Percentiles rank a stretch among this genome's conserved stretches.
phyloP scores from a whole-genome alignment of 257 asterid genomes.

The Solanum sparsipilum region DNA sequence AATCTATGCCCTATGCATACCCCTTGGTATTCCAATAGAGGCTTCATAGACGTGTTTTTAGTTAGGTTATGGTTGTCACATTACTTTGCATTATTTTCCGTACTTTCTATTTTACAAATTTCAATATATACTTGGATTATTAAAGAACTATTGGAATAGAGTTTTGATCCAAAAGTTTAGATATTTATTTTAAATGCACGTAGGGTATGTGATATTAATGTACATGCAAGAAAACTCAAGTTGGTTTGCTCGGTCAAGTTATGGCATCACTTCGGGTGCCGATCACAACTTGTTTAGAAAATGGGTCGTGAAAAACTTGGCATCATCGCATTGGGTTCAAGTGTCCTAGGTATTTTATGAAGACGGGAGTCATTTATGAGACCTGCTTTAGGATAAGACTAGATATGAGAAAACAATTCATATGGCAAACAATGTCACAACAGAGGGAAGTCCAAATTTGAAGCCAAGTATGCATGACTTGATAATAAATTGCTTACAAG shows the following conservation, averaged over 20 bases:
- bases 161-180: too few relatives aligned
- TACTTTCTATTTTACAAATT: neutral
- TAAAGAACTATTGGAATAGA: neutral
- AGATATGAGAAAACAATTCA: neutral
- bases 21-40: neutral
- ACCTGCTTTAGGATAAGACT: neutral
- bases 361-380: neutral
- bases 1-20: neutral
- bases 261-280: neutral
- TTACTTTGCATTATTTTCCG: neutral
- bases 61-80: neutral
- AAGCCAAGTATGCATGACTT: neutral
- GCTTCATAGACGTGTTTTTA: neutral
- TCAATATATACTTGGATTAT: neutral
- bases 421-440: neutral
- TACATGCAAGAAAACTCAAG: neutral
- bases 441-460: neutral
- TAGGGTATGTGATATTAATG: neutral
- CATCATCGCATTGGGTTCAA: neutral
- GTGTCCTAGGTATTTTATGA: neutral
- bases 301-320: neutral
- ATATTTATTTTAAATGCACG: too few relatives aligned
- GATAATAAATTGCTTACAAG: neutral
- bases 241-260: neutral
- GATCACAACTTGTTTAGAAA: neutral